Base-by-base conservation (phyloP, 345 rosid genomes). In the Mercurialis annua region DNA sequence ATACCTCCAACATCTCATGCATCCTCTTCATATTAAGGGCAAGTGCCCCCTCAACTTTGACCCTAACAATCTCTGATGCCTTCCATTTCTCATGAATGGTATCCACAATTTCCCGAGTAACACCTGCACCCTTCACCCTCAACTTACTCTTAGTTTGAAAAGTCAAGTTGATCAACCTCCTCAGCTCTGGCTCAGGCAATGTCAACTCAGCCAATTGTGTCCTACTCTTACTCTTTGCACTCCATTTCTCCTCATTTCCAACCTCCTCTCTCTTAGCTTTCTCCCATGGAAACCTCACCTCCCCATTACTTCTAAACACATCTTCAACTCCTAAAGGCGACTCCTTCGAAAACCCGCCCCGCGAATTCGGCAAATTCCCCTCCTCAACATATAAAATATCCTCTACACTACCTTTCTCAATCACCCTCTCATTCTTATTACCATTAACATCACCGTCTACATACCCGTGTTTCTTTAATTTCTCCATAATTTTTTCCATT, bases 1-100 rank as follows among this genome's bases (percentile, higher is more conserved):
- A 71, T 61, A 93, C 98, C 96, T 93, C 97, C 67, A 93, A 69
- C 40, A 93, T 87, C 78, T 93, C 97, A 67, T 93, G 98, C 84
- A 85, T 80, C 76, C 87, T 78, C 81, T 76, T 87, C 98, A 88
- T 93, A 80, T 93, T 93, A 61, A 93, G 94, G 0, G 98, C 98
- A 46, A 82, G 80, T 12, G 86, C 71, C 54, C 97, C 96, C 76
- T 93, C 97, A 62, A 90, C 73, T 81, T 89, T 93, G 59, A 93
- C 74, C 71, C 92, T 86, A 64, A 89, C 97, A 56, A 93, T 80
- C 85, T 93, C 98, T 0, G 83, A 74, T 0, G 84, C 71, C 76
- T 84, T 88, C 98, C 98, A 88, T 67, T 73, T 85, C 65, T 88
- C 92, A 33, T 80, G 87, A 77, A 93, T 87, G 4, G 80, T 73